phyloP scores from a whole-genome alignment of 345 rosid genomes.

The Passiflora organensis region DNA sequence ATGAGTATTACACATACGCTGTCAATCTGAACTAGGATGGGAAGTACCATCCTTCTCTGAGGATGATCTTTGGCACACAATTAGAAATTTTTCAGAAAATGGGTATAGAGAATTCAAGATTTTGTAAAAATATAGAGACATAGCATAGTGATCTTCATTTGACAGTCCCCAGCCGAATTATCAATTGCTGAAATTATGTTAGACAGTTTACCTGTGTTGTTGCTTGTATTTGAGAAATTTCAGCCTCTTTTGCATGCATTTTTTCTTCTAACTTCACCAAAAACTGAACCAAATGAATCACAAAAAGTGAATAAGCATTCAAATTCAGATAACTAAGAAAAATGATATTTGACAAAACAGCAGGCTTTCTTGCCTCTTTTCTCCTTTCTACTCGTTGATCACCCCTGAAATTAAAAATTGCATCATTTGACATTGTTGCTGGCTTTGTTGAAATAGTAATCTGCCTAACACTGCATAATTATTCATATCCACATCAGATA shows the following conservation, averaged over 20 bases:
- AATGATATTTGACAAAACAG: not conserved
- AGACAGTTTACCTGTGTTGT: constrained; percentile 56
- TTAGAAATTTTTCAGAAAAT: too few species aligned
- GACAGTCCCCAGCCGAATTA: too few species aligned
- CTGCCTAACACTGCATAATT: constrained; percentile 40
- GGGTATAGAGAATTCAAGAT: too few species aligned
- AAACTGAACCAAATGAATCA: constrained; percentile 50
- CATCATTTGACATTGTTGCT: constrained; percentile 32
- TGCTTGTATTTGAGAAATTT: constrained; percentile 57
- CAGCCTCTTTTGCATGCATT: constrained; percentile 63
- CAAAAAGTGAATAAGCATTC: constrained; percentile 7
- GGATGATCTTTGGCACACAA: too few species aligned
- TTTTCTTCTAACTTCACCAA: constrained; percentile 70
- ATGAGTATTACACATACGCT: not conserved
- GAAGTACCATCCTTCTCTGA: too few species aligned
- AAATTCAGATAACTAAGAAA: not conserved
- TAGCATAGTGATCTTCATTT: too few species aligned
- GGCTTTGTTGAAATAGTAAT: constrained; percentile 35
- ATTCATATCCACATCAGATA: not conserved
- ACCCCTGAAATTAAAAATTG: constrained; percentile 53
- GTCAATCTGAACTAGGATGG: too few species aligned
- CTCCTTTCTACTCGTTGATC: constrained; percentile 70
- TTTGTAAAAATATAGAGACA: too few species aligned
- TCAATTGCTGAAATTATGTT: not conserved
- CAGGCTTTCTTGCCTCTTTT: constrained; percentile 55